Conservation (phyloP, 345 rosid genomes). For the Excoecaria agallocha region DNA sequence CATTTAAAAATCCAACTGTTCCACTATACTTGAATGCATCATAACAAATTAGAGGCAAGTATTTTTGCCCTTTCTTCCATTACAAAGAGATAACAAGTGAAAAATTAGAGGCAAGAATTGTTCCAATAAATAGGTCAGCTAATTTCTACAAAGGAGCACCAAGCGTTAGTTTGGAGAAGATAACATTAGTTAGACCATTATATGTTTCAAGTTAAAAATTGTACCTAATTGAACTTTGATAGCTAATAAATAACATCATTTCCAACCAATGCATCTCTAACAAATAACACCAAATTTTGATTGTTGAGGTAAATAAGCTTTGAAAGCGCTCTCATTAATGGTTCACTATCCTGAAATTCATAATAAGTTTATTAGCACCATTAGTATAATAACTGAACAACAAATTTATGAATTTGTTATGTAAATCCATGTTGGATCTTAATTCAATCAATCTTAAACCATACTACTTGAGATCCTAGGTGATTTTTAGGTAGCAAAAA, state of each 20-base stretch:
- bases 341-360: constrained; percentile 77
- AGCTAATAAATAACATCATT: constrained; percentile 96
- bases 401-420: neutral
- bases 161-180: constrained; percentile 4
- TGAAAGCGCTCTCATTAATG: constrained; percentile 96
- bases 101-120: too few species aligned
- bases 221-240: constrained; percentile 91
- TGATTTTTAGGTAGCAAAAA: neutral
- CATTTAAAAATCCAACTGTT: too few species aligned
- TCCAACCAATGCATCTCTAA: constrained; percentile 98
- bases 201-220: constrained; percentile 4
- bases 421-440: neutral
- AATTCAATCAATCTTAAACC: neutral
- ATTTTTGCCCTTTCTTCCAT: too few species aligned
- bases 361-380: neutral
- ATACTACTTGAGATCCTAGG: neutral
- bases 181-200: neutral
- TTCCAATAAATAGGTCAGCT: constrained; percentile 80
- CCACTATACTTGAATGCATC: too few species aligned
- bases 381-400: neutral
- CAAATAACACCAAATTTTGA: constrained; percentile 92
- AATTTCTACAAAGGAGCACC: constrained; percentile 53
- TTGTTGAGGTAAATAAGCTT: constrained; percentile 80
- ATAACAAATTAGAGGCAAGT: too few species aligned
- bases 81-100: too few species aligned